Base-by-base conservation (phyloP, 1,284 basidiomycete species). In the Exsudoporus floridanus region DNA sequence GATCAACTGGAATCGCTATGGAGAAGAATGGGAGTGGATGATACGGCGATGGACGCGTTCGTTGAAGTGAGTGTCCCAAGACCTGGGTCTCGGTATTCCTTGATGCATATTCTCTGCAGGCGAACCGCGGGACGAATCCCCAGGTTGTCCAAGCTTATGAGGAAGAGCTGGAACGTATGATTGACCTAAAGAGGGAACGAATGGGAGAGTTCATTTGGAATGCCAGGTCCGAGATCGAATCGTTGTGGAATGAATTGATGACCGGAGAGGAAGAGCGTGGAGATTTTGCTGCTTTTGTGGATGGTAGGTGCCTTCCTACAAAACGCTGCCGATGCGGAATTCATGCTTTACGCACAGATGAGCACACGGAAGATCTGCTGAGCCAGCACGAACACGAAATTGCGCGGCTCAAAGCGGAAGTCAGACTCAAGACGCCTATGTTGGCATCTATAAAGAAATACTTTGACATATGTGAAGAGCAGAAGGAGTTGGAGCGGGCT, bases 341-440 rank as follows among this genome's bases (percentile, higher is more conserved):
- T 55, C 14, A 55, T 43, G 10, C 5, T 39, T 46, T 40, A 54
- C 49, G 50, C 18, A n/a, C 62, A 93, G 94, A 94, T 58, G 88
- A 94, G 62, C 86, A 88, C 62, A 91, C 90, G 1, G 94, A 97
- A 72, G 93, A 96, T 60, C 75, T 98, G 1, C 74, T 99, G 7
- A 79, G 81, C 4, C 82, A 88, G 23, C 96, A 98, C 64, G 96
- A 99, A 70, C 83, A 88, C 34, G 92, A 97, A 70, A 90, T 94
- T 54, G 78, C 78, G 52, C 78, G 84, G 16, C 77, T 98, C 31
- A 88, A 90, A 61, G 84, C 88, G 33, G 94, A 98, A 65, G 79
- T 88, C 16, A 78, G 86, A 56, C 74, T 81, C 49, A 96, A 94
- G 67, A 85, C 83, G 6, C 82, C 86, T 0, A 74, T 98, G 2